phyloP scores from a whole-genome alignment of 2,329 filamentous ascomycete genomes.

The Diplodia mutila region DNA sequence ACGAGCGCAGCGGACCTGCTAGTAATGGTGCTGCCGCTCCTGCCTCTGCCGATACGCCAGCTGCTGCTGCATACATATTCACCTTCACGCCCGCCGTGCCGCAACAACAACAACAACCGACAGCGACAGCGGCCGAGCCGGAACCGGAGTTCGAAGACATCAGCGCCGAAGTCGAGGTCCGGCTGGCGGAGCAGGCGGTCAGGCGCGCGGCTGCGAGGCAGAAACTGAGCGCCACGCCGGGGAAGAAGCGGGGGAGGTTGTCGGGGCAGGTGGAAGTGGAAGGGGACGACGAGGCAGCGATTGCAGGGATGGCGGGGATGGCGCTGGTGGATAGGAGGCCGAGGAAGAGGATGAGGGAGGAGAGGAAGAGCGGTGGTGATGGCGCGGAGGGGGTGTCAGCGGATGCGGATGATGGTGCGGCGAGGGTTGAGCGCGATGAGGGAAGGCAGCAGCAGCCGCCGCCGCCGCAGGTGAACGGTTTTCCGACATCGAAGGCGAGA shows the following conservation, averaged over 20 bases:
- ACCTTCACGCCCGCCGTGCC: neutral
- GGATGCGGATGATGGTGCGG: neutral
- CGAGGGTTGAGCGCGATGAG: neutral
- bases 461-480: neutral
- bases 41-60: too few relatives aligned
- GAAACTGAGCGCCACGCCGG: neutral
- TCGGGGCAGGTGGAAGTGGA: neutral
- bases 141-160: constrained; percentile 18
- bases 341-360: constrained; percentile 10
- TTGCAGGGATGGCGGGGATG: neutral
- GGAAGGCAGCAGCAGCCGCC: neutral
- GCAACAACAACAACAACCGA: too few relatives aligned
- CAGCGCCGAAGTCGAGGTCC: constrained; percentile 9
- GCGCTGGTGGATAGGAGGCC: neutral
- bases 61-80: neutral
- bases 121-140: neutral
- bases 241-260: constrained; percentile 3
- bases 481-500: neutral
- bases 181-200: constrained; percentile 15
- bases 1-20: neutral
- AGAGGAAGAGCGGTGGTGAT: neutral
- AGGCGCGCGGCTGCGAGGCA: neutral
- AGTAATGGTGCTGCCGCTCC: neutral
- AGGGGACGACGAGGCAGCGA: neutral
- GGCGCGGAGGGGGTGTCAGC: neutral